phyloP scores from a whole-genome alignment of 306 rosid species.

The Vigna nakashimae region DNA sequence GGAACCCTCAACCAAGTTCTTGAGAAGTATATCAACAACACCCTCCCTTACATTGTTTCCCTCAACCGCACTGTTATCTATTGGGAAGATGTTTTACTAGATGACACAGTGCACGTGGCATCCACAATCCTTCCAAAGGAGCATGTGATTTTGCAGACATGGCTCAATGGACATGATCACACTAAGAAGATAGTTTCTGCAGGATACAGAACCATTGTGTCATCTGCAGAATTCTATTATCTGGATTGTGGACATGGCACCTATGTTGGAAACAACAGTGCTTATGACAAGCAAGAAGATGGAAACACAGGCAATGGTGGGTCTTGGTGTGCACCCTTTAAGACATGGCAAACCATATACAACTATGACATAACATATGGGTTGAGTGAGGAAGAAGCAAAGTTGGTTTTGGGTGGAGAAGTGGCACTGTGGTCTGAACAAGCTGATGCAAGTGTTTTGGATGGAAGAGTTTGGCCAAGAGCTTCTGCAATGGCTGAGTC shows the following conservation, averaged over 20 bases:
- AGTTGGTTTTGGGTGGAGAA: conserved; percentile 89
- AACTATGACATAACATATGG: conserved; percentile 77
- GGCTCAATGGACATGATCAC: conserved; percentile 81
- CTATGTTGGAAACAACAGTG: conserved; percentile 71
- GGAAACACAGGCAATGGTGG: conserved; percentile 56
- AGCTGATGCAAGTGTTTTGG: conserved; percentile 77
- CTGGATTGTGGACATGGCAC: conserved; percentile 90
- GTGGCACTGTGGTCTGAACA: conserved; percentile 92
- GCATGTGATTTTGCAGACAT: conserved; percentile 78
- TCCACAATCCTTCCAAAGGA: conserved; percentile 65
- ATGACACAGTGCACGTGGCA: conserved; percentile 50
- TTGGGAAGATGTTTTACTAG: conserved; percentile 84
- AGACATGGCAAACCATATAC: conserved; percentile 86
- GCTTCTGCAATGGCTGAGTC: conserved; percentile 81
- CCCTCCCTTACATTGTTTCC: conserved; percentile 74
- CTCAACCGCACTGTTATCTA: conserved; percentile 80
- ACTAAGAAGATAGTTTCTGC: conserved; percentile 76
- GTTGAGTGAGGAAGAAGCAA: conserved; percentile 70
- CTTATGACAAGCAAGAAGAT: conserved; percentile 56
- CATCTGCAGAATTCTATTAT: conserved; percentile 78
- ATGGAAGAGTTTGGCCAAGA: conserved; percentile 85
- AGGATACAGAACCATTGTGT: conserved; percentile 73
- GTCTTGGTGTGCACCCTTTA: conserved; percentile 92
- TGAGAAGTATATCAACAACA: conserved; percentile 70
- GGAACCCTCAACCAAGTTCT: conserved; percentile 81